Conservation (phyloP, 345 rosid genomes). For the Salix exigua region DNA sequence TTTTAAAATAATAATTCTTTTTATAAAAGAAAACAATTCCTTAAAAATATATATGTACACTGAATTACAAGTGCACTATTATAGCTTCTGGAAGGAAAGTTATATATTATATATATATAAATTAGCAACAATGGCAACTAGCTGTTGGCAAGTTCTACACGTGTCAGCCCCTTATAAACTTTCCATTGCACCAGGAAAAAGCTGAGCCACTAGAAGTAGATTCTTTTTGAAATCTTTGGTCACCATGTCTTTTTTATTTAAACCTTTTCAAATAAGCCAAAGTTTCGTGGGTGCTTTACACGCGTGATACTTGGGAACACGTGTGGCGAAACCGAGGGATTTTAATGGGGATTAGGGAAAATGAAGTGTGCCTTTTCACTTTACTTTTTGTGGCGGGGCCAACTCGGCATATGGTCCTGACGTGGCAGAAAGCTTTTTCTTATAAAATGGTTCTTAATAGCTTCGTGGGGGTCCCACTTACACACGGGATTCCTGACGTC, state of each 20-base stretch:
- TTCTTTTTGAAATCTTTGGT: neutral
- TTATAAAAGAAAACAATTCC: no score
- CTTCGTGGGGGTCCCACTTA: slow-evolving; percentile 6
- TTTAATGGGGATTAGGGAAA: neutral
- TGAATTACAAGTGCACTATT: no score
- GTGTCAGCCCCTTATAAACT: neutral
- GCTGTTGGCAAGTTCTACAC: neutral
- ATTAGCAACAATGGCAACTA: neutral
- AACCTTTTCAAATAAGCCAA: no score
- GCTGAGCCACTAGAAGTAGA: slow-evolving; percentile 27
- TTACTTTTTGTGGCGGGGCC: slow-evolving; percentile 7
- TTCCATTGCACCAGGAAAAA: slow-evolving; percentile 3
- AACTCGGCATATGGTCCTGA: neutral
- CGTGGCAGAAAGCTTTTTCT: neutral
- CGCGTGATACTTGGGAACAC: neutral
- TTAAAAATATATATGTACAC: no score
- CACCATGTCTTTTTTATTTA: no score
- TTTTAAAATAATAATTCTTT: no score
- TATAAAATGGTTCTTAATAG: no score
- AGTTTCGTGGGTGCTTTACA: slow-evolving; percentile 5
- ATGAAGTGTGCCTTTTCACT: neutral
- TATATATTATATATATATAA: no score
- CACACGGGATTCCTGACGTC: neutral
- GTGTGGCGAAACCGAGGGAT: neutral
- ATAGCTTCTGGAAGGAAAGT: no score